Base-by-base conservation (phyloP, 176 grass and related monocot species). In the Eleusine indica region DNA sequence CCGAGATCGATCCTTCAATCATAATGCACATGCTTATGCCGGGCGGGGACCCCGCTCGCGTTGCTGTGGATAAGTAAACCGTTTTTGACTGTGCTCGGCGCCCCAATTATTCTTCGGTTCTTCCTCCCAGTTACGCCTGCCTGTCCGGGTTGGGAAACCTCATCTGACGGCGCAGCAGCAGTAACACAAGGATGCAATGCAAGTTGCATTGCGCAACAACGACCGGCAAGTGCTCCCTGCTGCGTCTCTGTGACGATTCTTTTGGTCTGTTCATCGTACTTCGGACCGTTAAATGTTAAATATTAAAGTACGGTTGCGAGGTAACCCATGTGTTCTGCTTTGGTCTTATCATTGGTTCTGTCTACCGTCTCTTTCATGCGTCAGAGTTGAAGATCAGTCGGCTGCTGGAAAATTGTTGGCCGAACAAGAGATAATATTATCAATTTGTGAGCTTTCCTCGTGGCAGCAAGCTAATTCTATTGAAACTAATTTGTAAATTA, bases 221-320 rank as follows among this genome's bases (percentile, higher is more conserved):
- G 30, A 42, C 49, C 29, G 49, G 52, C 83, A 78, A 85, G 41
- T 74, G 81, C 28, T 39, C 17, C 17, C 54, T 60, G 54, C 29
- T 51, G 75, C 54, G 19, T 48, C 65, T 54, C 10, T 54, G 78
- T 43, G 49, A 63, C 42, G 68, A 80, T 86, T 80, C 84, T 42
- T 18, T 80, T 73, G 75, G 76, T 79, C 76, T 80, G 76, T 73
- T 73, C 57, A 73, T 86, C 57, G 84, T 86, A 71, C 83, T 85
- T 79, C 2, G 54, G 40, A 85, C 75, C 41, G 30, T 85, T 78
- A 72, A 72, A 70, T 80, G 68, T 43, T 78, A 72, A 72, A 70
- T 80, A 57, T 43, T 80, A 44, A 66, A n/a, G 32, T 73, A 25
- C 13, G 13, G 52, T 3, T 47, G 54, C 30, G 16, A 86, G 16